A percentile compares a stretch with the other conserved stretches of the same genome.
phyloP scores from a whole-genome alignment of 495 filamentous ascomycete genomes.

The Chaetomium cochliodes region DNA sequence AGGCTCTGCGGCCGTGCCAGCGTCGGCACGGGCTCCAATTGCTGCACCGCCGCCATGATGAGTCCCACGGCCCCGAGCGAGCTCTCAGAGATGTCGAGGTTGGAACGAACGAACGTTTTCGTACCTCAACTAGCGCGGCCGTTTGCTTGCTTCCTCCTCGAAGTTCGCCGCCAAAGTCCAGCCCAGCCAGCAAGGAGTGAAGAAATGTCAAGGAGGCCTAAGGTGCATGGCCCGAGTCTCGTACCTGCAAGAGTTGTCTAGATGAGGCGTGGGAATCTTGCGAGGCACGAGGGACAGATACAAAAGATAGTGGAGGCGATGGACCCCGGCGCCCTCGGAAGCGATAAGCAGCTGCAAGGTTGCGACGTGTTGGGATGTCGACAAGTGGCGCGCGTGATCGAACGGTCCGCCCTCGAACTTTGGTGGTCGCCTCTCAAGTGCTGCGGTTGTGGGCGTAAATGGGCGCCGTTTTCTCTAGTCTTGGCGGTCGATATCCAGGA shows the following conservation, averaged over 20 bases:
- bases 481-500: constrained; percentile 4
- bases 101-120: background rate
- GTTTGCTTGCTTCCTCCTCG: background rate
- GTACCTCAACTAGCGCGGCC: background rate
- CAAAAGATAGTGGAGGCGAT: background rate
- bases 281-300: background rate
- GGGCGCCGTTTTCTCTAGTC: background rate
- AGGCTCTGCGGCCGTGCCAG: constrained; percentile 37
- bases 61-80: background rate
- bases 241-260: constrained; percentile 3
- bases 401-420: constrained; percentile 2
- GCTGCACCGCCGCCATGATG: constrained; percentile 35
- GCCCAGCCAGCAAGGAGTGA: constrained; percentile 18
- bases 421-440: background rate
- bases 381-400: background rate
- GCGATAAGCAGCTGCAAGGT: background rate
- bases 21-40: constrained; percentile 39
- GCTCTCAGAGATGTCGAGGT: background rate
- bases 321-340: background rate
- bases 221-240: constrained; percentile 29
- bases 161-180: constrained; percentile 16
- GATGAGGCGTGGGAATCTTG: constrained; percentile 4
- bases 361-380: background rate
- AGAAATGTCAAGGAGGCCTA: constrained; percentile 14
- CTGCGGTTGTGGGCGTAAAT: background rate